Evolutionary conservation across 306 rosid species (phyloP).

Genomic region (Cucumis cinereus): DNA sequence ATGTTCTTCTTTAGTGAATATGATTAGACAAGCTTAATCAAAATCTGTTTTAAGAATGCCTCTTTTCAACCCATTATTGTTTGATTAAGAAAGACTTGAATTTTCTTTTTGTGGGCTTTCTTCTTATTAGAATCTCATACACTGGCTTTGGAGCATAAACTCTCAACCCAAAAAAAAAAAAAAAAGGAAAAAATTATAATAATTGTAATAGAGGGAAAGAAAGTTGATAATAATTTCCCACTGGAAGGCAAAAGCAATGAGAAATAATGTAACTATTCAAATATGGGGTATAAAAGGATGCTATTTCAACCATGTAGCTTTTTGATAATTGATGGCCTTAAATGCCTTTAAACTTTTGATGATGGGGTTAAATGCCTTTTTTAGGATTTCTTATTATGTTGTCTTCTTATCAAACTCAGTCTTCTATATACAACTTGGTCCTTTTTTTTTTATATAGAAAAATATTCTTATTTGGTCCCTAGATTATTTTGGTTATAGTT

Average conservation of each 20-base stretch:
- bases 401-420: neutral
- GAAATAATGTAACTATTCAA: constrained; percentile 8
- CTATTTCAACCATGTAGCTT: constrained; percentile 3
- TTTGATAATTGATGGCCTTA: neutral
- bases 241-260: constrained; percentile 1
- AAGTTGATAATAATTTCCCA: constrained; percentile 7
- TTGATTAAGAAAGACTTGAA: neutral
- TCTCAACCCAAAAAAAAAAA: neutral
- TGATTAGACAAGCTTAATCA: constrained; percentile 13
- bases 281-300: neutral
- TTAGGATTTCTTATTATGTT: constrained; percentile 1
- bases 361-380: constrained; percentile 4
- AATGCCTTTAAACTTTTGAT: neutral
- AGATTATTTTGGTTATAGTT: too few species aligned
- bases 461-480: too few species aligned
- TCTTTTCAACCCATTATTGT: neutral
- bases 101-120: neutral
- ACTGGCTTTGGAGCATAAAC: neutral
- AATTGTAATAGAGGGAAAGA: neutral
- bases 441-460: neutral
- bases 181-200: neutral
- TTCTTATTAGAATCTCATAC: neutral
- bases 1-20: constrained; percentile 9
- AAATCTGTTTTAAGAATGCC: constrained; percentile 5
- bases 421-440: neutral